Base-by-base conservation (phyloP, 2,329 filamentous ascomycete species). In the Venturia aucupariae region DNA sequence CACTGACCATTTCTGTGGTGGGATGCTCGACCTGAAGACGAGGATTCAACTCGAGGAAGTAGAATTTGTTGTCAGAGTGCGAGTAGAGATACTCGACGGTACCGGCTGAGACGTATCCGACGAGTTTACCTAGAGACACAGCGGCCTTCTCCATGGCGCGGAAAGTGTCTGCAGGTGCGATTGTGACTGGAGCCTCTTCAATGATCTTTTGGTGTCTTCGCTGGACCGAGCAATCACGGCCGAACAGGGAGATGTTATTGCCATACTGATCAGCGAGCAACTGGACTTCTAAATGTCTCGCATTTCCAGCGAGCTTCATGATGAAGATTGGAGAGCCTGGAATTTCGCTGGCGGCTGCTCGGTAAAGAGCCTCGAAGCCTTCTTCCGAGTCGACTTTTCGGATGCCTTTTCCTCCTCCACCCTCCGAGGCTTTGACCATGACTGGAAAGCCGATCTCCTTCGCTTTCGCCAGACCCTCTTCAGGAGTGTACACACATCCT, bases 371-470 rank as follows among this genome's bases (percentile, higher is more conserved):
- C 74, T 89, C 83, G 72, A 99, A 99, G 68, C 89, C 87, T 51
- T 93, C 88, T 75, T 96, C 92, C 67, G 82, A 82, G 67, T 90
- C 82, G 69, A 94, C 94, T 80, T 97, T 97, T 75, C 95, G 91
- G 75, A 99, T 99, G 84, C 94, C 94, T 82, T 99, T 99, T 75
- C 94, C 94, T 80, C 94, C 94, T 80, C 94, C 94, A 80, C 94
- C 94, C 81, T 99, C 94, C 2, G 94, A 97, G n/a, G 94, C 94
- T 83, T 99, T 99, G 77, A 99, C 91, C 94, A 99, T 99, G 81
- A 99, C 90, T 19, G 94, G 94, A 81, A 99, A 99, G 69, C 94
- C 94, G 75, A 99, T 99, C 73, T 90, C 84, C 75, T 85, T 86
- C 66, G 94, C 94, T 73, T 89, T 92, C 73, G 85, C 80, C 61